Evolutionary conservation across 768 basidiomycete genomes (phyloP), one percentile per base, ranked within the genome.

Genomic region (Lentinus tigrinus): DNA sequence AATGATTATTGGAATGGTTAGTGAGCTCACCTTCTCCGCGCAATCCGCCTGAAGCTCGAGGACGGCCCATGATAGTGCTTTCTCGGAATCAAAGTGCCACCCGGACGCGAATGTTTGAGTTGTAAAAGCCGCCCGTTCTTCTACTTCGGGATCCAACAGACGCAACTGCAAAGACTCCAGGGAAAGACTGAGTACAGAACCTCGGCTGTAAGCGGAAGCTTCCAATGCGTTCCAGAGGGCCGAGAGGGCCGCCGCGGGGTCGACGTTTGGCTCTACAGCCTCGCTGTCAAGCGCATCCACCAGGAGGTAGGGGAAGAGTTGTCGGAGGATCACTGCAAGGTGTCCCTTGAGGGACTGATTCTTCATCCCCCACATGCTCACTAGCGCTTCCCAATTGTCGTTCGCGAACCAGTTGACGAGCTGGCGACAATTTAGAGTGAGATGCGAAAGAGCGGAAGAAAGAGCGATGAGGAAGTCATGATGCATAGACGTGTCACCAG

Each of bases 11-110:
- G 28, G 11, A 3, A 31, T 31, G 31, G 31, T 6, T 31, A 11
- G 6, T 7, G 11, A 11, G 31, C 31, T 54, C 65, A 91, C 92
- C 76, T 85, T 82, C 50, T 78, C 78, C 4, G 84, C 79, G 67
- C 88, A 89, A 69, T 93, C 91, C 3, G 92, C 89, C 58, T 91
- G 89, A 21, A 95, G 73, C 69, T 93, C 87, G 6, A 94, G 73
- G 6, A 88, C 76, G 6, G 85, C 81, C 95, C 95, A 97, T 0
- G 86, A 78, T 31, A 91, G 70, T 0, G 90, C 91, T 69, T 93
- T 88, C 19, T 69, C 75, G 0, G 77, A 60, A 58, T 85, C 84
- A 65, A 98, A 93, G 63, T 84, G 81, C 76, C 79, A 83, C 5
- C 91, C 93, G 40, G 87, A 80, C 52, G 85, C 77, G 69, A 93